phyloP scores from a whole-genome alignment of 1,139 yeast genomes.

The Blastobotrys persicus region DNA sequence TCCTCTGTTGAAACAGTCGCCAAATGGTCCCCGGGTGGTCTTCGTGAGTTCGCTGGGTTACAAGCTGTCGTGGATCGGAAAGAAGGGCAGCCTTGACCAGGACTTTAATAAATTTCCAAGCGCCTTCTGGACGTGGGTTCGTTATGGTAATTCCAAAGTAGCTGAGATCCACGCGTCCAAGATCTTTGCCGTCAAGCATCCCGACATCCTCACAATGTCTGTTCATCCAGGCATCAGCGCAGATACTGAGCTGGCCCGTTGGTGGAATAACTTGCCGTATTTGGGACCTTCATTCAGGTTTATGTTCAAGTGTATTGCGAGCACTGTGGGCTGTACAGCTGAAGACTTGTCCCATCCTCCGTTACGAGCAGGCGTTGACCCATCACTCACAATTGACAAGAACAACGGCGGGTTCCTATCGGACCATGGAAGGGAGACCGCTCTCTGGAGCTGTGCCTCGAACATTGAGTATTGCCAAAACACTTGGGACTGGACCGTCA shows the following conservation, averaged over 20 bases:
- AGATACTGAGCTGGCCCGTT: constrained; percentile 70
- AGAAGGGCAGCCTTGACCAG: constrained; percentile 44
- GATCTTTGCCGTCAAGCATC: constrained; percentile 63
- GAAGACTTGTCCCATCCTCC: constrained; percentile 73
- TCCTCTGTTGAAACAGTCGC: constrained; percentile 49
- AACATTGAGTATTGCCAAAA: constrained; percentile 62
- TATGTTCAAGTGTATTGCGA: constrained; percentile 53
- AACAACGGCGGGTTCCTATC: constrained; percentile 70
- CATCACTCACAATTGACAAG: constrained; percentile 44
- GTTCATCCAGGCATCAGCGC: constrained; percentile 87
- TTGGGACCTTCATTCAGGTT: constrained; percentile 68
- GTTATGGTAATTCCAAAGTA: constrained; percentile 78
- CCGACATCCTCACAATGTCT: constrained; percentile 59
- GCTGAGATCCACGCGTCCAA: constrained; percentile 76
- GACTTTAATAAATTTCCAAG: constrained; percentile 63
- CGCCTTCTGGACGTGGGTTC: constrained; percentile 68
- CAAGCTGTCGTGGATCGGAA: constrained; percentile 50
- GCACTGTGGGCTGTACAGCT: constrained; percentile 66
- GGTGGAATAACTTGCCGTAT: constrained; percentile 75
- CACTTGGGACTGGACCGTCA: constrained; percentile 84
- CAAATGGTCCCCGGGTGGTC: constrained; percentile 54
- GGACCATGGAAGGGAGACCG: constrained; percentile 56
- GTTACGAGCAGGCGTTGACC: constrained; percentile 60
- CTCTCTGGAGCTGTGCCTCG: constrained; percentile 57
- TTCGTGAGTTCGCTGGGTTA: constrained; percentile 73